Base-by-base conservation (phyloP, 176 grass and related monocot species). In the Zea luxurians region DNA sequence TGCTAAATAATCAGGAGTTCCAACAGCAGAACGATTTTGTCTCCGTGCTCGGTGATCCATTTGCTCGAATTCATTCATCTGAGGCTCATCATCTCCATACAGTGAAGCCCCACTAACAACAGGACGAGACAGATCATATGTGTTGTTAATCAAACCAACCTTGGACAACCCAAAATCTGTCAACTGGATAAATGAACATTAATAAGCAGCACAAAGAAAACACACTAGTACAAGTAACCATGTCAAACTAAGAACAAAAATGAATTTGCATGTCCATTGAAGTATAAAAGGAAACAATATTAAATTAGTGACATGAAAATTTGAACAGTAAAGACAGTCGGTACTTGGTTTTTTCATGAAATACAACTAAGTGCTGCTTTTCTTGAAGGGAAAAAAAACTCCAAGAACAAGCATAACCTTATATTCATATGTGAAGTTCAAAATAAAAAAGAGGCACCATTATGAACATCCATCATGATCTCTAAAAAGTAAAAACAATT, bases 151-250 rank as follows among this genome's bases (percentile, higher is more conserved):
- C 44, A 99, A 86, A 85, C 96, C 96, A 85, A 99, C 96, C 82
- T 95, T 99, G 64, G 96, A 99, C 83, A 99, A 61, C 36, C 96
- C 96, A 96, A 99, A 99, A 85, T 99, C 96, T 85, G 96, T 99
- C 90, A 99, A 89, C 96, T 99, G 88, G 78, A 74, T 75, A 83
- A 86, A 86, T 78, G 9, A 75, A 76, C 58, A 84, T 86, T 79
- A 69, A 71, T 78, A 75, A 87, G 71, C 16, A 68, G 37, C 70
- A 76, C 52, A 55, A 35, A 79, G 13, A 64, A 84, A 48, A 42
- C 13, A 70, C 21, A 75, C 18, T 18, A 70, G 67, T 40, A 72
- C 70, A 73, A 71, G 38, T 42, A 70, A 8, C 13, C 68, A 66
- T 40, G 47, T 59, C 48, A 50, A 40, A 42, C 1, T 40, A 75